phyloP scores from a whole-genome alignment of 768 basidiomycete genomes.

The Xerocomellus chrysenteron region DNA sequence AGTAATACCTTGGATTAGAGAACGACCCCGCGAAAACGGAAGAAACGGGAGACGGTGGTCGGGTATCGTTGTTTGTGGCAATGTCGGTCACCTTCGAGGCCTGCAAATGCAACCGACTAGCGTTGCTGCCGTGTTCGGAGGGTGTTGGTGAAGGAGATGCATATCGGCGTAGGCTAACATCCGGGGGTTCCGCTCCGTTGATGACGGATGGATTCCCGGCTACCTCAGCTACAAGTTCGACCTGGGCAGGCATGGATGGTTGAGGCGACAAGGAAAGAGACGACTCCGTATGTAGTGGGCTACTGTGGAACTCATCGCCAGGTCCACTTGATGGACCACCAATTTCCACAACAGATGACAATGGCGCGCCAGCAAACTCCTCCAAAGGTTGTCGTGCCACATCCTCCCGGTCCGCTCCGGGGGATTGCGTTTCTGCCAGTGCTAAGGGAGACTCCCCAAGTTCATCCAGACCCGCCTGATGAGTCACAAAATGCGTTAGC shows the following conservation, averaged over 20 bases:
- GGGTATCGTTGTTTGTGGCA: slow-evolving; percentile 2
- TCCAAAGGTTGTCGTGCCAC: background rate
- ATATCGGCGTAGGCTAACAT: background rate
- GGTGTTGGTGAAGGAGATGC: slow-evolving; percentile 26
- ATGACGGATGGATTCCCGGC: background rate
- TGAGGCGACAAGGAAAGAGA: slow-evolving; percentile 1
- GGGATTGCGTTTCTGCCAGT: background rate
- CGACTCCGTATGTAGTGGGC: background rate
- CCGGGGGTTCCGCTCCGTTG: background rate
- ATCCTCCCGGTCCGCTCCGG: background rate
- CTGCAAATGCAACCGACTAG: background rate
- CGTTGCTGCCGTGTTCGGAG: slow-evolving; percentile 28
- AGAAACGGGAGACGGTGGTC: slow-evolving; percentile 12
- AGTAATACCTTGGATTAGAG: slow-evolving; percentile 16
- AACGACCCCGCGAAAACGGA: slow-evolving; percentile 12
- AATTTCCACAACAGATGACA: background rate
- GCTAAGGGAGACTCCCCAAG: background rate
- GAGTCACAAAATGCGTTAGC: slow-evolving; percentile 3
- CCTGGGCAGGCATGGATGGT: background rate
- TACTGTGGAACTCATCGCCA: background rate
- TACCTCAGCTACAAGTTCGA: background rate
- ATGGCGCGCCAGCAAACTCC: background rate
- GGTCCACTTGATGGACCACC: background rate
- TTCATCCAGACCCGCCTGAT: slow-evolving; percentile 2
- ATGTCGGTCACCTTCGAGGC: slow-evolving; percentile 1